A percentile compares a stretch with the other conserved stretches of the same genome.
Evolutionary conservation across 2,329 filamentous ascomycete species (phyloP).

Genomic region (Byssochlamys sp.): DNA sequence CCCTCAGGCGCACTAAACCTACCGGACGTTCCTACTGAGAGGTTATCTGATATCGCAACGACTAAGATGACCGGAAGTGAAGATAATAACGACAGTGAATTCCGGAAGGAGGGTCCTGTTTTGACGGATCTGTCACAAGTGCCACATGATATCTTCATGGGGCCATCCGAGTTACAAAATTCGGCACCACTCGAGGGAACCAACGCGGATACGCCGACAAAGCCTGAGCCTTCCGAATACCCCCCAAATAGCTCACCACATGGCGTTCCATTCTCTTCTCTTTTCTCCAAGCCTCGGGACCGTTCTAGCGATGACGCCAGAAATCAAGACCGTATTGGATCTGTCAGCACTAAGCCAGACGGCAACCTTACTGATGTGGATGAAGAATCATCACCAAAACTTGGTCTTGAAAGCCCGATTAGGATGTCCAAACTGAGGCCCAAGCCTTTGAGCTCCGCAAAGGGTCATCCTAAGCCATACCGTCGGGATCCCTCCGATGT

Average conservation of each 20-base stretch:
- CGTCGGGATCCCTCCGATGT: constrained; percentile 13
- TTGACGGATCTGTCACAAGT: not conserved
- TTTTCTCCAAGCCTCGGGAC: not conserved
- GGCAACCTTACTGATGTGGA: not conserved
- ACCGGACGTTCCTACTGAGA: not conserved
- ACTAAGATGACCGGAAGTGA: not conserved
- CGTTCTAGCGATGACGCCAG: not conserved
- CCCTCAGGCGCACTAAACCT: not conserved
- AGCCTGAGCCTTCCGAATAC: not conserved
- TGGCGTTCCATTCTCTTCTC: not conserved
- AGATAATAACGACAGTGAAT: not conserved
- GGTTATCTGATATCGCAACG: not conserved
- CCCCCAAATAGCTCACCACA: not conserved
- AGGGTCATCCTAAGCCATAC: not conserved
- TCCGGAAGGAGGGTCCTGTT: not conserved
- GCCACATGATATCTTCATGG: not conserved
- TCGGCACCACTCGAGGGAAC: not conserved
- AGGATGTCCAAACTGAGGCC: not conserved
- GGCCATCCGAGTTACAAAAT: not conserved
- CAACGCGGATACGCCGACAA: not conserved
- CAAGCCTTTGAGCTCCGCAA: not conserved
- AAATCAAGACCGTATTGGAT: not conserved
- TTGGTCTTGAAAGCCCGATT: not conserved
- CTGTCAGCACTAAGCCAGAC: not conserved
- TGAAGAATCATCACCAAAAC: not conserved